Evolutionary conservation across 2,329 filamentous ascomycete species (phyloP).

Genomic region (Botryotinia narcissicola): DNA sequence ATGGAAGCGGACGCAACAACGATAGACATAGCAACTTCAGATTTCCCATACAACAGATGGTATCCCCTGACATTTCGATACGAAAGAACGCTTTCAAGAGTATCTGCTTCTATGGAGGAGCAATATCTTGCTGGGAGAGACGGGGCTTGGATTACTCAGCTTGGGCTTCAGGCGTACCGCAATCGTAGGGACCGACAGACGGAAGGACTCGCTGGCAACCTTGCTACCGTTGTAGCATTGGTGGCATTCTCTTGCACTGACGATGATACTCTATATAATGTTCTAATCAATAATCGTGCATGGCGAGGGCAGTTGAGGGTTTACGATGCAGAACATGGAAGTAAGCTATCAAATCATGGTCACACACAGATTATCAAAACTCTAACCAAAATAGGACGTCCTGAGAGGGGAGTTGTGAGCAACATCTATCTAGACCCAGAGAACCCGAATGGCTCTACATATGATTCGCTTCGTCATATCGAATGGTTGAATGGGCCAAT

Average conservation of each 20-base stretch:
- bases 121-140: slow-evolving; percentile 22
- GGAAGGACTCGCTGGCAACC: slow-evolving; percentile 27
- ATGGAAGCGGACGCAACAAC: slow-evolving; percentile 24
- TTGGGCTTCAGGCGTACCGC: slow-evolving; percentile 24
- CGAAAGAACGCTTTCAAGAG: slow-evolving; percentile 19
- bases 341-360: slow-evolving; percentile 24
- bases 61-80: slow-evolving; percentile 26
- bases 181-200: background rate
- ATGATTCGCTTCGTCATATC: slow-evolving; percentile 21
- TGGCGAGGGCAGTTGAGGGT: slow-evolving; percentile 27
- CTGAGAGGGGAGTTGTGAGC: slow-evolving; percentile 29
- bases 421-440: slow-evolving; percentile 33
- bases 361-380: background rate
- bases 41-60: slow-evolving; percentile 25
- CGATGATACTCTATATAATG: slow-evolving; percentile 13
- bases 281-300: slow-evolving; percentile 22
- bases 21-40: slow-evolving; percentile 16
- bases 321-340: slow-evolving; percentile 25
- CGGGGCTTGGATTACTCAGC: slow-evolving; percentile 24
- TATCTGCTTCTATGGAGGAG: slow-evolving; percentile 16
- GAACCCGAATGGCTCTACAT: slow-evolving; percentile 30
- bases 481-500: slow-evolving; percentile 23
- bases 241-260: slow-evolving; percentile 31
- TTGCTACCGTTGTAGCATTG: slow-evolving; percentile 31
- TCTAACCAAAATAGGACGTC: slow-evolving; percentile 21